Conservation (phyloP, 1,139 yeast genomes). For the Yamadazyma triangularis region DNA sequence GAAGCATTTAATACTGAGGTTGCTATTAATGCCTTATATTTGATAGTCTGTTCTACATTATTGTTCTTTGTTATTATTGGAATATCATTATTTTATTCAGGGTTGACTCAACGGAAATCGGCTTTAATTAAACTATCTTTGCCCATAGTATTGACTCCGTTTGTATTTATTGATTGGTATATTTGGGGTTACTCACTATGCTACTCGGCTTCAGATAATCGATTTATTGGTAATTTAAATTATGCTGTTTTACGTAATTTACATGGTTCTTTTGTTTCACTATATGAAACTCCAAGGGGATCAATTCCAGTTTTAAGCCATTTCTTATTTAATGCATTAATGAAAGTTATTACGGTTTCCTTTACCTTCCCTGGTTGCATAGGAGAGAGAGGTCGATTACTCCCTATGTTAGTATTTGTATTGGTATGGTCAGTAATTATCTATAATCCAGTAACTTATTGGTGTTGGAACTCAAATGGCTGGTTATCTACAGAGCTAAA, state of each 20-base stretch:
- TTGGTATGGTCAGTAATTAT: conserved; percentile 52
- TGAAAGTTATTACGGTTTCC: conserved; percentile 49
- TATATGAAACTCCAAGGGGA: conserved; percentile 34
- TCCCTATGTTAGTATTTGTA: conserved; percentile 51
- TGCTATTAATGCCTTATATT: conserved; percentile 34
- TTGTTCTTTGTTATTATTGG: conserved; percentile 37
- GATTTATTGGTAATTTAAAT: conserved; percentile 44
- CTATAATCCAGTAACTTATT: conserved; percentile 61
- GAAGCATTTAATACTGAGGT: too few species aligned
- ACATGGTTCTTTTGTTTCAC: conserved; percentile 16
- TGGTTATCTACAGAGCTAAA: conserved; percentile 46
- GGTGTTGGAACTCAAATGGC: conserved; percentile 62
- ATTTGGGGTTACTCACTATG: conserved; percentile 57
- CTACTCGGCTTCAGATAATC: conserved; percentile 36
- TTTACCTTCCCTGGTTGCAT: conserved; percentile 55
- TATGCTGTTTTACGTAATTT: conserved; percentile 40
- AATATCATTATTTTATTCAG: conserved; percentile 52
- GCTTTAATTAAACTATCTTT: conserved; percentile 51
- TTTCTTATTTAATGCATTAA: conserved; percentile 46
- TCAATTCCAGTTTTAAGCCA: conserved; percentile 37
- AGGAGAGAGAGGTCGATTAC: conserved; percentile 53
- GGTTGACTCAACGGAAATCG: conserved; percentile 53
- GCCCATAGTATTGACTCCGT: conserved; percentile 39
- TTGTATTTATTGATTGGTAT: conserved; percentile 50
- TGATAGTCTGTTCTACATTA: conserved; percentile 32